These are phyloP conservation scores for Metschnikowia arizonensis DNA, from an alignment of 805 yeast genomes.

Conservation along the genomic window DNA sequence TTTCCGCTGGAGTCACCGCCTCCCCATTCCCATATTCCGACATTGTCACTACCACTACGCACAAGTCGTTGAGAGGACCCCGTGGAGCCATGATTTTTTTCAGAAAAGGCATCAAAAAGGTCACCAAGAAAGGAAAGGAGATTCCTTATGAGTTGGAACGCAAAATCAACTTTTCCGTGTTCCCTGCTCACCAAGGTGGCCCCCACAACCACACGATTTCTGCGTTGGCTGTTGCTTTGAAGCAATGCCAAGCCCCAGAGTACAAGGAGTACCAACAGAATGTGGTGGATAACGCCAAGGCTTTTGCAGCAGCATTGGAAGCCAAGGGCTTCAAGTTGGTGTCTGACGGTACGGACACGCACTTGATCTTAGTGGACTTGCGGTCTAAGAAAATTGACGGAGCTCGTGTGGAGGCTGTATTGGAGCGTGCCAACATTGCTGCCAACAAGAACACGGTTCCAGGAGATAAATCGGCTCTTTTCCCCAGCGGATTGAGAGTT, in stretches of 20 bases:
- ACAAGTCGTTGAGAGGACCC: conserved; percentile 97
- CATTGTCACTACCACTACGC: conserved; percentile 96
- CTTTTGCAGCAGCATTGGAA: conserved; percentile 65
- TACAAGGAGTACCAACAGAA: conserved; percentile 80
- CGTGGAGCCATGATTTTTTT: conserved; percentile 98
- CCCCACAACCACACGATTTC: conserved; percentile 98
- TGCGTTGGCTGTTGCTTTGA: conserved; percentile 91
- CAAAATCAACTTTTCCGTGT: conserved; percentile 91
- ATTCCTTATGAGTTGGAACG: conserved; percentile 81
- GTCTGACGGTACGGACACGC: conserved; percentile 92
- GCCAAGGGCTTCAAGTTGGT: conserved; percentile 72
- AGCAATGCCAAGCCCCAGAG: conserved; percentile 87
- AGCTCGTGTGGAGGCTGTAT: conserved; percentile 88
- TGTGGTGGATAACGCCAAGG: conserved; percentile 77
- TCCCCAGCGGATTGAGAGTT: conserved; percentile 93
- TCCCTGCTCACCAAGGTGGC: conserved; percentile 99
- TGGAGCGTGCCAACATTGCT: conserved; percentile 89
- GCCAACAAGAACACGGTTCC: conserved; percentile 95
- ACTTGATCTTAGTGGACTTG: conserved; percentile 80
- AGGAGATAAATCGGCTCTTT: conserved; percentile 91
- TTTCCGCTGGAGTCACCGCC: conserved; percentile 90
- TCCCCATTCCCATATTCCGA: conserved; percentile 93
- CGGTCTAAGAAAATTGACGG: conserved; percentile 84
- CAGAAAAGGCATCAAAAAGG: conserved; percentile 88
- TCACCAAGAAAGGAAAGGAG: conserved; percentile 82